Evolutionary conservation across 129 eudicot genomes (phyloP).

Genomic region (Pseudognaphalium luteoalbum): DNA sequence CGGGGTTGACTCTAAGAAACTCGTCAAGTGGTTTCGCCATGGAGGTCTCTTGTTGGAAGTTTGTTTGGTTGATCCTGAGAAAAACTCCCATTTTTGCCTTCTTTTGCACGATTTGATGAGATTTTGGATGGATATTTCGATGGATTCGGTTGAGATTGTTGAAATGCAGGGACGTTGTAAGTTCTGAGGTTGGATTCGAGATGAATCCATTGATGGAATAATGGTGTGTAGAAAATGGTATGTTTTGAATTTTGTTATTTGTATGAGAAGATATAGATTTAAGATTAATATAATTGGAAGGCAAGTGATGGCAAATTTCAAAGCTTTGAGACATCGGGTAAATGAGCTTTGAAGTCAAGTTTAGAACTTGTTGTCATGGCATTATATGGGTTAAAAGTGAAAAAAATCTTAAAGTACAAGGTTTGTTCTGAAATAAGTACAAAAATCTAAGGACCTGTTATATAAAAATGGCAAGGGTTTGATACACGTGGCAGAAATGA

Average conservation of each 20-base stretch:
- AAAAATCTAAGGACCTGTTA: no score
- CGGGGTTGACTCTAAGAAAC: constrained; percentile 50
- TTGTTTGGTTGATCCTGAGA: constrained; percentile 33
- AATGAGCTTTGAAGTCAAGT: constrained; percentile 34
- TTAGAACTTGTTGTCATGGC: constrained; percentile 9
- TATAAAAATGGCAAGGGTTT: no score
- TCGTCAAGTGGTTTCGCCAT: constrained; percentile 46
- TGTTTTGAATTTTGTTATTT: constrained; percentile 24
- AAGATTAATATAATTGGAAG: constrained; percentile 30
- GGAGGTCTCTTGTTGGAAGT: constrained; percentile 27
- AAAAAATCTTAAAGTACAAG: no score
- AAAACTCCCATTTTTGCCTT: constrained; percentile 45
- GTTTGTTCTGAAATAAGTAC: no score
- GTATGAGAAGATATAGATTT: constrained; percentile 9
- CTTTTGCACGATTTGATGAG: constrained; percentile 46
- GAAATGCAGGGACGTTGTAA: constrained; percentile 29
- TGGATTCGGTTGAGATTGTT: constrained; percentile 17
- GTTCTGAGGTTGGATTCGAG: constrained; percentile 16
- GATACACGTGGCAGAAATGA: no score
- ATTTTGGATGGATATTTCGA: constrained; percentile 37
- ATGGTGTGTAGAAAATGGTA: constrained; percentile 10
- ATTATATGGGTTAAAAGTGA: no score
- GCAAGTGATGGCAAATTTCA: constrained; percentile 22
- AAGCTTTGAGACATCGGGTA: constrained; percentile 14
- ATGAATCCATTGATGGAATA: constrained; percentile 33